phyloP scores from a whole-genome alignment of 208 protist species.

The Trypanosoma mega region DNA sequence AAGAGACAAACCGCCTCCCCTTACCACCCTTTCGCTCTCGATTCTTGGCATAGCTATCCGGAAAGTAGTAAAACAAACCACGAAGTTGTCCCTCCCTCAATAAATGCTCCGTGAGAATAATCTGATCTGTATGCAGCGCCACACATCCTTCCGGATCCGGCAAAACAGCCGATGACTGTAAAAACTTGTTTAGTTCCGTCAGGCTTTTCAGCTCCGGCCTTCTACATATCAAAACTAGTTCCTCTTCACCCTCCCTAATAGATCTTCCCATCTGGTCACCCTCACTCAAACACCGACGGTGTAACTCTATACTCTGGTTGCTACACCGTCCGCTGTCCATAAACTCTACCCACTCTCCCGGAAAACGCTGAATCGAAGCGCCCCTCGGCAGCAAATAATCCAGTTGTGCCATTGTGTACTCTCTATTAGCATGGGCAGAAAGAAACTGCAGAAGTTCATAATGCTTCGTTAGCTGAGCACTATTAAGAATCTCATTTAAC shows the following conservation, averaged over 20 bases:
- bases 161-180: slow-evolving; percentile 55
- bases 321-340: slow-evolving; percentile 50
- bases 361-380: slow-evolving; percentile 76
- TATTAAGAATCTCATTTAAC: slow-evolving; percentile 61
- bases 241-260: slow-evolving; percentile 1
- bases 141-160: slow-evolving; percentile 74
- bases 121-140: slow-evolving; percentile 84
- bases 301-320: slow-evolving; percentile 73
- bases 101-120: slow-evolving; percentile 45
- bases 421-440: slow-evolving; percentile 57
- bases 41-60: slow-evolving; percentile 45
- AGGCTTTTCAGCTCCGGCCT: slow-evolving; percentile 49
- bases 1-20: slow-evolving; percentile 5
- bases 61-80: slow-evolving; percentile 78
- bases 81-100: slow-evolving; percentile 45
- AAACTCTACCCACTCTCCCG: slow-evolving; percentile 60
- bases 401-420: slow-evolving; percentile 70
- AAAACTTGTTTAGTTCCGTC: slow-evolving; percentile 43
- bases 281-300: not conserved
- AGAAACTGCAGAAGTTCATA: slow-evolving; percentile 85
- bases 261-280: not conserved
- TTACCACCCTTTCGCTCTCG: slow-evolving; percentile 11
- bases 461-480: slow-evolving; percentile 78
- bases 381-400: slow-evolving; percentile 82
- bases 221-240: slow-evolving; percentile 51